These are phyloP conservation scores for Cryptococcus jaspeensis DNA, from an alignment of 1,284 basidiomycete genomes.

Conservation along the genomic window DNA sequence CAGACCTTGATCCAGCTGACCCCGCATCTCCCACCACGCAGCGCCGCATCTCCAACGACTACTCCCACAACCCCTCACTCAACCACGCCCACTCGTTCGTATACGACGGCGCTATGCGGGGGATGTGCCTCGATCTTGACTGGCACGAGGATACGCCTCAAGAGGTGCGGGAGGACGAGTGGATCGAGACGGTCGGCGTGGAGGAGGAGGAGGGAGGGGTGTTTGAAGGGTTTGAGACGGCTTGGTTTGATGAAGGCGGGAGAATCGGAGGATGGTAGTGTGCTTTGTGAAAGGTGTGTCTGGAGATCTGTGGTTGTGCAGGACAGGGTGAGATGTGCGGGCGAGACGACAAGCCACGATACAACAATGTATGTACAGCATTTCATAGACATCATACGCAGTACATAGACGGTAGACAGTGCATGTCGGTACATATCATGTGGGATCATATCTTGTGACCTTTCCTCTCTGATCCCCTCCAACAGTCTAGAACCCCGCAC, in stretches of 20 bases:
- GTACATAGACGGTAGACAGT: neutral
- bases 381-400: no score
- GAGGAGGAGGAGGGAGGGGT: slow-evolving; percentile 32
- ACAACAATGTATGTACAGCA: no score
- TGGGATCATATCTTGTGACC: neutral
- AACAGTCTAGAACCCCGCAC: slow-evolving; percentile 38
- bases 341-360: no score
- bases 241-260: slow-evolving; percentile 44
- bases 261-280: slow-evolving; percentile 46
- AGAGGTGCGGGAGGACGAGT: slow-evolving; percentile 19
- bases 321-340: no score
- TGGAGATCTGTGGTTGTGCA: neutral
- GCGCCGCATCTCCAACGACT: slow-evolving; percentile 41
- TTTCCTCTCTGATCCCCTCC: no score
- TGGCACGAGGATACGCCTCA: slow-evolving; percentile 26
- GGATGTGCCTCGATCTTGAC: slow-evolving; percentile 50
- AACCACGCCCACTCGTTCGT: slow-evolving; percentile 47
- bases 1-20: neutral
- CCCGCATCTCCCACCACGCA: slow-evolving; percentile 2
- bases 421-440: neutral
- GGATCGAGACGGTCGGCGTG: slow-evolving; percentile 25
- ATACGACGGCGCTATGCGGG: slow-evolving; percentile 43
- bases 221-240: slow-evolving; percentile 45
- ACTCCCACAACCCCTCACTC: slow-evolving; percentile 26
- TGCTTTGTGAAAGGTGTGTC: neutral